Evolutionary conservation across 1,284 basidiomycete species (phyloP).

Genomic region (Cryptococcus neoformans): DNA sequence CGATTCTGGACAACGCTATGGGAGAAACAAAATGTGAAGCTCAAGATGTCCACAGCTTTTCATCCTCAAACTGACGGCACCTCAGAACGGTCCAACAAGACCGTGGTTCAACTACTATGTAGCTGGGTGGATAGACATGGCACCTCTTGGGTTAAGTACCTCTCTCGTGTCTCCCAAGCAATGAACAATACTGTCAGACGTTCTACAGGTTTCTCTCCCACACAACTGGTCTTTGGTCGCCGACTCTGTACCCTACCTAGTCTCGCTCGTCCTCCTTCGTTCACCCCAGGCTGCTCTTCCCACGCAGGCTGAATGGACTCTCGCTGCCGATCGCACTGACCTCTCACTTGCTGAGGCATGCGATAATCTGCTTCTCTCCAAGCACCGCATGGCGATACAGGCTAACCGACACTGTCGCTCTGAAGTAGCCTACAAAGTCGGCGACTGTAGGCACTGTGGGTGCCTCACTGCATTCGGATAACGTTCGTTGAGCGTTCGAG

Average conservation of each 20-base stretch:
- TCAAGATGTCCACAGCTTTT: neutral
- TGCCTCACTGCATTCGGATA: no score
- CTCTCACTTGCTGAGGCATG: neutral
- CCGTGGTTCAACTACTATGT: neutral
- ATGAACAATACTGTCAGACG: neutral
- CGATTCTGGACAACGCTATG: neutral
- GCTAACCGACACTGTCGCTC: neutral
- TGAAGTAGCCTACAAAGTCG: neutral
- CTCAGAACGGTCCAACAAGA: neutral
- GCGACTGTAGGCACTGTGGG: neutral
- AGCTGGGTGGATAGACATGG: neutral
- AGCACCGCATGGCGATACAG: neutral
- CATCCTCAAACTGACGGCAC: neutral
- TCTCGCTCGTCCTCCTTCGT: neutral
- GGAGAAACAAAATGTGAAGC: no score
- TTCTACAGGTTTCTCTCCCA: neutral
- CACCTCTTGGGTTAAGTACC: neutral
- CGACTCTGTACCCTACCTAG: neutral
- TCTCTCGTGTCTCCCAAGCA: neutral
- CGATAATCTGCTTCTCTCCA: neutral
- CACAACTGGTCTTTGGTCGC: neutral
- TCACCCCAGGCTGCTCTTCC: neutral
- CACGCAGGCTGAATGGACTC: neutral
- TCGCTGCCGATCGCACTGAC: neutral
- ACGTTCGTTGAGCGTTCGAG: no score